Base-by-base conservation (phyloP, 2,329 filamentous ascomycete species). In the Clarireedia sp. region DNA sequence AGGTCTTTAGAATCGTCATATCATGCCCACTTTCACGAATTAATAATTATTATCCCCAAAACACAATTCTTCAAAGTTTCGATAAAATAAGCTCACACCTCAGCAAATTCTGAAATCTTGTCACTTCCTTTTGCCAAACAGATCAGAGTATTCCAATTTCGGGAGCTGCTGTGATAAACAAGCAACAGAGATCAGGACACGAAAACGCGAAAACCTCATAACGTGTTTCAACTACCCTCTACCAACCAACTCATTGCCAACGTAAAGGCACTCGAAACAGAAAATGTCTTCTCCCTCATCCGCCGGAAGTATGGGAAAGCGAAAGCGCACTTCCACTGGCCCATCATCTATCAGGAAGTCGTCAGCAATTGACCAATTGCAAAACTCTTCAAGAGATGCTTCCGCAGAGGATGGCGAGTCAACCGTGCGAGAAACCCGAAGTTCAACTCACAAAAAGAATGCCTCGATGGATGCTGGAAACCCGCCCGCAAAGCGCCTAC, bases 361-460 rank as follows among this genome's bases (percentile, higher is more conserved):
- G 59, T 68, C 73, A 63, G 74, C 79, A 56, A 78, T 82, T 54
- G 81, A 86, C 67, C 76, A 72, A 58, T 68, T 83, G 49, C 78
- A 85, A 62, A 79, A 87, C 37, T 90, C 87, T 17, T 91, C 89
- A 37, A 82, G 87, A 68, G 89, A 95, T 74, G 88, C 87, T 58
- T 92, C 89, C 16, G 87, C 79, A 61, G 89, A 95, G 73, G 89
- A 92, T 69, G 85, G 82, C 65, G 85, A 87, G 65, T 88, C 89
- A 62, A 85, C 85, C 16, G 81, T 87, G 51, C 79, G 79, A 59
- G 80, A 85, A 68, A 78, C 47, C 14, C 48, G 49, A 17, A 46
- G 33, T 36, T 56, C 64, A 55, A 81, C 80, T 63, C 80, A 82
- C 69, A 80, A 80, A 68, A 84, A 84, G 70, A 72, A 76, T 43